These are phyloP conservation scores for Lipomyces japonicus DNA, from an alignment of 805 yeast species.

Conservation along the genomic window DNA sequence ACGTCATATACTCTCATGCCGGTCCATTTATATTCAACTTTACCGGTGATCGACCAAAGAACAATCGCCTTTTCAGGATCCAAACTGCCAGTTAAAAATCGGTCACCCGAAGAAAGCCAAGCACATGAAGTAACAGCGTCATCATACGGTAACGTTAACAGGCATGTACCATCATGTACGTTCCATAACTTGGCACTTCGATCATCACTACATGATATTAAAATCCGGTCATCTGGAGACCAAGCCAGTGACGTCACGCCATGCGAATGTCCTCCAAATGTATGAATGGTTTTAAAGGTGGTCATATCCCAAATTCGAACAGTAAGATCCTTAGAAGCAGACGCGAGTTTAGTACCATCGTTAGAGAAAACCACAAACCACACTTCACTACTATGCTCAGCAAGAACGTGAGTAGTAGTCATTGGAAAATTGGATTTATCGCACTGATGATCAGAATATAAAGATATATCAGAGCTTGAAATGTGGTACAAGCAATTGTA, in stretches of 20 bases:
- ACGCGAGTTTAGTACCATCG: constrained; percentile 69
- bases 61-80: constrained; percentile 68
- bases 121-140: constrained; percentile 52
- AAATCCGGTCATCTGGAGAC: constrained; percentile 64
- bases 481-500: constrained; percentile 39
- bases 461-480: constrained; percentile 30
- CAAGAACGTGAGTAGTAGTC: constrained; percentile 45
- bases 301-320: constrained; percentile 63
- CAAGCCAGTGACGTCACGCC: constrained; percentile 58
- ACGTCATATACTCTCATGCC: constrained; percentile 60
- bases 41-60: constrained; percentile 42
- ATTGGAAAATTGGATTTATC: constrained; percentile 46
- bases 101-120: constrained; percentile 57
- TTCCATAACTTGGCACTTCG: constrained; percentile 69
- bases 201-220: constrained; percentile 73
- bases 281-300: constrained; percentile 34
- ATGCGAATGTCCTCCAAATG: constrained; percentile 33
- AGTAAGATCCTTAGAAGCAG: constrained; percentile 66
- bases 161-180: constrained; percentile 34
- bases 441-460: constrained; percentile 41
- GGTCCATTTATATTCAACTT: constrained; percentile 35
- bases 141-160: constrained; percentile 22
- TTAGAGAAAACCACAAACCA: constrained; percentile 82
- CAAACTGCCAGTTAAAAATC: constrained; percentile 62
- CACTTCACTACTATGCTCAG: constrained; percentile 65